Evolutionary conservation across 768 basidiomycete genomes (phyloP).

Genomic region (Psilocybe tampanensis): DNA sequence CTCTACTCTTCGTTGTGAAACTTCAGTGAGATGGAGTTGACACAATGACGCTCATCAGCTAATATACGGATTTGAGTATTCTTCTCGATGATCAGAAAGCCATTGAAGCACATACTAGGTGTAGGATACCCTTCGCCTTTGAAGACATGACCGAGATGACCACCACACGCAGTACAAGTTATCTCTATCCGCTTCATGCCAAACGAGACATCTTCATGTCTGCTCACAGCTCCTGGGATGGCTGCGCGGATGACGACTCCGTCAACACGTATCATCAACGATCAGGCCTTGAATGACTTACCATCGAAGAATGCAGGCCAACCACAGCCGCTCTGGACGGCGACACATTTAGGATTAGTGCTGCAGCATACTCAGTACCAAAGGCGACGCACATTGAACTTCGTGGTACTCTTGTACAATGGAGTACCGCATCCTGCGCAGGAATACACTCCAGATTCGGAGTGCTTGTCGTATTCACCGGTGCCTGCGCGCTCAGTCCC

Average conservation of each 20-base stretch:
- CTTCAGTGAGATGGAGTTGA: slow-evolving; percentile 86
- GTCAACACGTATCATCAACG: background rate
- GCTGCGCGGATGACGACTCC: slow-evolving; percentile 48
- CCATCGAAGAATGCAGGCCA: slow-evolving; percentile 99
- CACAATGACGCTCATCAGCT: slow-evolving; percentile 88
- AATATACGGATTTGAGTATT: background rate
- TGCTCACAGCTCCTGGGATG: slow-evolving; percentile 83
- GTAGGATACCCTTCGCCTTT: slow-evolving; percentile 84
- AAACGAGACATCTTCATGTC: slow-evolving; percentile 70
- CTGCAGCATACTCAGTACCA: background rate
- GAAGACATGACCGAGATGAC: slow-evolving; percentile 95
- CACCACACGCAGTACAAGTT: slow-evolving; percentile 86
- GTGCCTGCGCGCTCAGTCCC: slow-evolving; percentile 82
- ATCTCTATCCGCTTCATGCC: slow-evolving; percentile 85
- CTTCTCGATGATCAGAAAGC: background rate
- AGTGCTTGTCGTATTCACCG: slow-evolving; percentile 78
- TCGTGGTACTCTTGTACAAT: slow-evolving; percentile 86
- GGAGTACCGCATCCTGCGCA: slow-evolving; percentile 84
- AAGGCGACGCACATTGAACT: slow-evolving; percentile 62
- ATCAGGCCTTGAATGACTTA: slow-evolving; percentile 30
- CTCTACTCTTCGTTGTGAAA: slow-evolving; percentile 57
- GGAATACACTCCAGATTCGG: slow-evolving; percentile 66
- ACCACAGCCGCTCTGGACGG: slow-evolving; percentile 88
- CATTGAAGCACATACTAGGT: slow-evolving; percentile 57
- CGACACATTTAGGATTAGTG: too few species aligned